phyloP scores from a whole-genome alignment of 2,329 filamentous ascomycete genomes.

The Leptodontidium sp. region DNA sequence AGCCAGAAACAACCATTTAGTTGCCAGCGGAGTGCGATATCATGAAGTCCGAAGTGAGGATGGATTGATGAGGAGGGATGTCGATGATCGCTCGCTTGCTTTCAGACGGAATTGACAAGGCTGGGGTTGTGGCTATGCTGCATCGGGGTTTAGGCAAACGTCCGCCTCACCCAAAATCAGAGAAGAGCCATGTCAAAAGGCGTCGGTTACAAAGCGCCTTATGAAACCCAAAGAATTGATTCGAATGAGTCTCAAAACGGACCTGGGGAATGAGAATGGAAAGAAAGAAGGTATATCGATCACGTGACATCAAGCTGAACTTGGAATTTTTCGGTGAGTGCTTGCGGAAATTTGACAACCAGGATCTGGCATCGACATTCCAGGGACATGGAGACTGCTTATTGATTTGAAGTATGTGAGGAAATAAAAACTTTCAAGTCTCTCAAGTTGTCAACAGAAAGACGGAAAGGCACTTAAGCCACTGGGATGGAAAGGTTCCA shows the following conservation, averaged over 20 bases:
- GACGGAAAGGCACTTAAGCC: no score
- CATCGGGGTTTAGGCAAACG: neutral
- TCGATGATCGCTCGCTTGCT: constrained; percentile 3
- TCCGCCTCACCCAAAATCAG: neutral
- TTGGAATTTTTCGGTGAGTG: neutral
- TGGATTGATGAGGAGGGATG: neutral
- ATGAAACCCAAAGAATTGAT: neutral
- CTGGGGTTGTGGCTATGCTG: constrained; percentile 5
- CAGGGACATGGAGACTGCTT: no score
- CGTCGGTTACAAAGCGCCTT: neutral
- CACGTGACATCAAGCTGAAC: neutral
- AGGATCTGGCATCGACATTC: no score
- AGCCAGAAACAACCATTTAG: neutral
- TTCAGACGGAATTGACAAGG: neutral
- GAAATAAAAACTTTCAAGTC: no score
- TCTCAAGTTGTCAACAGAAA: no score
- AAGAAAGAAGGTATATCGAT: neutral
- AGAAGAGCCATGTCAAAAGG: neutral
- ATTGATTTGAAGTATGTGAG: no score
- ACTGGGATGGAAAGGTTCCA: no score
- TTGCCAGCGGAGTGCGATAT: neutral
- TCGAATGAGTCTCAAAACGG: neutral
- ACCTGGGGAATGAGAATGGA: neutral
- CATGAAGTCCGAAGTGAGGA: neutral
- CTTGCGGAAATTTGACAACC: neutral